phyloP scores from a whole-genome alignment of 441 rosid species.

The Sinapis alba region DNA sequence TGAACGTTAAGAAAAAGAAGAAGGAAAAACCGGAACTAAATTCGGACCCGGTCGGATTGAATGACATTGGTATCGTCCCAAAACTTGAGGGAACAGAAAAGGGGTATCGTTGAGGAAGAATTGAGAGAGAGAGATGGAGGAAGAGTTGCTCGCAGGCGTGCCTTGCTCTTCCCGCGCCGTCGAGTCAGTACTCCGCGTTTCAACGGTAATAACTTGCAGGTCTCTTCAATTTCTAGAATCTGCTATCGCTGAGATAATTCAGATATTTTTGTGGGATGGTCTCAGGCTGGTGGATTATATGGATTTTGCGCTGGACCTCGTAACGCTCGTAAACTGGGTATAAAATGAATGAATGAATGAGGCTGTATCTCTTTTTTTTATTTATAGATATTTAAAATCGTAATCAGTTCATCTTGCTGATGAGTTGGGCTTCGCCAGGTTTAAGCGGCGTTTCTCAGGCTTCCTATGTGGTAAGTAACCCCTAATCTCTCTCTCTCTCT shows the following conservation, averaged over 20 bases:
- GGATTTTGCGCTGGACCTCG: constrained; percentile 68
- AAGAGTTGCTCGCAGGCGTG: constrained; percentile 47
- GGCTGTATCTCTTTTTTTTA: background rate
- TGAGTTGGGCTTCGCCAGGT: constrained; percentile 46
- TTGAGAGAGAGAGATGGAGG: constrained; percentile 52
- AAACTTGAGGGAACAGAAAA: background rate
- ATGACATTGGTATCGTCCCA: background rate
- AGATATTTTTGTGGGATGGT: background rate
- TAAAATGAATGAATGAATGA: background rate
- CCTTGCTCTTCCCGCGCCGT: constrained; percentile 87
- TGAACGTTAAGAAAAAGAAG: too few relatives aligned
- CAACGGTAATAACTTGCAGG: constrained; percentile 53
- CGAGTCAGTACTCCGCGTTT: constrained; percentile 65
- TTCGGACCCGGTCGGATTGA: background rate
- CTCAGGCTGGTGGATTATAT: constrained; percentile 79
- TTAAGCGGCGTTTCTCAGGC: constrained; percentile 63
- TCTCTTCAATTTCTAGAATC: background rate
- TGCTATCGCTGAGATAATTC: background rate
- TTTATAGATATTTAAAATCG: background rate
- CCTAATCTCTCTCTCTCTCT: constrained; percentile 1
- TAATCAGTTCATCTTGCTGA: background rate
- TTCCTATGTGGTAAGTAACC: constrained; percentile 59
- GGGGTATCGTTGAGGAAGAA: constrained; percentile 14
- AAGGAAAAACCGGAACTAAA: constrained; percentile 19
- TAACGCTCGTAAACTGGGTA: constrained; percentile 67